Evolutionary conservation across 129 eudicot species (phyloP).

Genomic region (Chrysanthemum makinoi): DNA sequence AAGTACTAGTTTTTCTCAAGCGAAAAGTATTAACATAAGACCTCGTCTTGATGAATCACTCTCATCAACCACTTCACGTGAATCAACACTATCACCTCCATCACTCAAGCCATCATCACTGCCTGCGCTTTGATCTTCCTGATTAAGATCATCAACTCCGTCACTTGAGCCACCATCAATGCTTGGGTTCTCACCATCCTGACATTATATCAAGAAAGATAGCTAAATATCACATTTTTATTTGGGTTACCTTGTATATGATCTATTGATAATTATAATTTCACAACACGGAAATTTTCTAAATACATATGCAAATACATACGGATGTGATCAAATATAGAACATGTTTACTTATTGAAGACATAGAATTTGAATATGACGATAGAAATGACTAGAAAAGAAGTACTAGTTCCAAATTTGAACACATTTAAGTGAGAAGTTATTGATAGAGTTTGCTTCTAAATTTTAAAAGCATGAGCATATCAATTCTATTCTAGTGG

Average conservation of each 20-base stretch:
- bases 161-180: conserved; percentile 36
- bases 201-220: conserved; percentile 12
- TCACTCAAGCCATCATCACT: conserved; percentile 49
- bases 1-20: background rate
- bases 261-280: too few species aligned
- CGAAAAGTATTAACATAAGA: conserved; percentile 18
- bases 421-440: background rate
- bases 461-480: background rate
- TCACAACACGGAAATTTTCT: too few species aligned
- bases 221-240: background rate
- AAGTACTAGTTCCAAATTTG: too few species aligned
- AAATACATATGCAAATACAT: too few species aligned
- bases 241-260: too few species aligned
- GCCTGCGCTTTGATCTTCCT: conserved; percentile 32
- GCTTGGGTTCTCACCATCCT: conserved; percentile 31
- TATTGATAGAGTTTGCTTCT: background rate
- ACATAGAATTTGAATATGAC: conserved; percentile 3
- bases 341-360: background rate
- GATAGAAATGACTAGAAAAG: background rate
- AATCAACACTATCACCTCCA: conserved; percentile 60
- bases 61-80: conserved; percentile 72
- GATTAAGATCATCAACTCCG: conserved; percentile 31
- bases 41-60: conserved; percentile 99
- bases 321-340: background rate
- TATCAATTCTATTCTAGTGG: background rate